phyloP scores from a whole-genome alignment of 306 rosid genomes.

The Dicorynia guianensis region DNA sequence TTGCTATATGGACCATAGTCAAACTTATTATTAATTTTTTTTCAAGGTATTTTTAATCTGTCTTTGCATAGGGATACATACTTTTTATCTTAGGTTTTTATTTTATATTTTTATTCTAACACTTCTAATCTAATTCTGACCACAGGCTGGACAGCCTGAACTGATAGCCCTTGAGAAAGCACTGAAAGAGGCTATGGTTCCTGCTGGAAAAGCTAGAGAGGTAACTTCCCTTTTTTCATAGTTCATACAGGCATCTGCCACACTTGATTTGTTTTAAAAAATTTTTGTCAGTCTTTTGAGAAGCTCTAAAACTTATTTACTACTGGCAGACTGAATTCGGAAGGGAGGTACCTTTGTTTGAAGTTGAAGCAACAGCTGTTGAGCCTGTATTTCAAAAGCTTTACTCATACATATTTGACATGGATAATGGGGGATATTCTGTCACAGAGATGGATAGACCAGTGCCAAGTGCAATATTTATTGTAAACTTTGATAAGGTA shows the following conservation, averaged over 20 bases:
- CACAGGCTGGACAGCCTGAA: constrained; percentile 91
- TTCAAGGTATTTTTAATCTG: background rate
- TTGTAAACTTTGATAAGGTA: constrained; percentile 97
- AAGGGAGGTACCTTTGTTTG: constrained; percentile 88
- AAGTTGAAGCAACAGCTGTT: constrained; percentile 86
- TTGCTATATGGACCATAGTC: background rate
- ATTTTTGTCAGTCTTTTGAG: background rate
- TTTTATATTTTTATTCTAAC: constrained; percentile 6
- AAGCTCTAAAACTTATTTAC: constrained; percentile 37
- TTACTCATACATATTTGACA: constrained; percentile 81
- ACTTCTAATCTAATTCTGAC: constrained; percentile 32
- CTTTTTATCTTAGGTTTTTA: background rate
- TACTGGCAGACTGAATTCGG: constrained; percentile 79
- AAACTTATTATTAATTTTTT: constrained; percentile 1
- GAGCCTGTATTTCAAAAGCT: constrained; percentile 85
- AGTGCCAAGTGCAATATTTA: constrained; percentile 77
- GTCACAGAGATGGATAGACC: constrained; percentile 66
- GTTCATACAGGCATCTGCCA: constrained; percentile 12
- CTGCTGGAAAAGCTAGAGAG: constrained; percentile 92
- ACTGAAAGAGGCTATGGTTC: constrained; percentile 83
- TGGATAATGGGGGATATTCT: constrained; percentile 56
- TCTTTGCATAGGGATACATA: background rate
- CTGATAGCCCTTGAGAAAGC: constrained; percentile 87
- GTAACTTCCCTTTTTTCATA: constrained; percentile 43
- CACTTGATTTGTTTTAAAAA: constrained; percentile 4